Base-by-base conservation (phyloP, 257 asterid genomes). In the Solanum verrucosum region DNA sequence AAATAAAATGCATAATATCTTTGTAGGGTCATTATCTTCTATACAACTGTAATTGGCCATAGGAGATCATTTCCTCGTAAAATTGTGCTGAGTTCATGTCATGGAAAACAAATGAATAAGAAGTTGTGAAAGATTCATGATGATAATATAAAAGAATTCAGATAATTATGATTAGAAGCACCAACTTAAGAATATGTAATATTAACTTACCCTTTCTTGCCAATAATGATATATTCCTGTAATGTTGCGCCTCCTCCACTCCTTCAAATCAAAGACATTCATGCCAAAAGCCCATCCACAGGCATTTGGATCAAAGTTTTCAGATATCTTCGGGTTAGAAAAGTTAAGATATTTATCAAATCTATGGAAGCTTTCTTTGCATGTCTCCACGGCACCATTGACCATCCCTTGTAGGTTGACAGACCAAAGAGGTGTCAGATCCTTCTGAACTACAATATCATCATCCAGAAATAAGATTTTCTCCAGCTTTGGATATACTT, bases 251-350 rank as follows among this genome's bases (percentile, higher is more conserved):
- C 94, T 94, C 92, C 89, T 91, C 99, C 99, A 96, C 90, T 96
- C 96, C 86, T 92, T 93, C 94, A 96, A 89, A 90, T 96, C 98
- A 88, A 96, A 96, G 27, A 96, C 88, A 90, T 96, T 96, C 99
- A 96, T 96, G 87, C 99, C 99, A 93, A 87, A 96, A 81, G 99
- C 99, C 98, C 99, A 96, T 56, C 99, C 99, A 91, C 99, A 96
- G 85, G 99, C 96, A 88, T 91, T 90, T 78, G 99, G 96, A 91
- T 95, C 96, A 84, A 96, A 96, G 89, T 93, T 96, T 38, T 92
- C 91, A 49, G 98, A 93, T 91, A 96, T 95, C 91, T 90, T 92
- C 25, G 98, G 98, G 88, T 95, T 95, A 59, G 99, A 94, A 91
- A 96, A 96, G 92, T 96, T 96, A 73, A 96, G 94, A 89, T 96